Percentiles rank a stretch among this genome's conserved stretches.
phyloP scores from a whole-genome alignment of 345 rosid genomes.

The Dipteronia sinensis region DNA sequence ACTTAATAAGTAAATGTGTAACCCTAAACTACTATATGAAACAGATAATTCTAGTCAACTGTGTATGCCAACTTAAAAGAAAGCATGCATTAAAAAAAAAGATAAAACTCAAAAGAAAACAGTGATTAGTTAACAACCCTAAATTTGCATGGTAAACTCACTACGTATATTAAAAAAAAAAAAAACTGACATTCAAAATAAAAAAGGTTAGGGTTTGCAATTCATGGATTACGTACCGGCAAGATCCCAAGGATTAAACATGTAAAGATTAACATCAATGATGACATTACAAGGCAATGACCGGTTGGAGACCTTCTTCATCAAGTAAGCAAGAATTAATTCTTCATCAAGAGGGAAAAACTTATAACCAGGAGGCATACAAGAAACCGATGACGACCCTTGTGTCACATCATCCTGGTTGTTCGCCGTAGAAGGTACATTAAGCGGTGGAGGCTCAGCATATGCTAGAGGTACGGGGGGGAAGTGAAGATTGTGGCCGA shows the following conservation, averaged over 20 bases:
- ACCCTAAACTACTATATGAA: too few relatives aligned
- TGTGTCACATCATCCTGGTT: not conserved
- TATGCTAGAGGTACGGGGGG: too few relatives aligned
- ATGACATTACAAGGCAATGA: not conserved
- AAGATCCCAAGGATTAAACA: not conserved
- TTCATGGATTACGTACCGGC: not conserved
- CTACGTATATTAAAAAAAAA: not conserved
- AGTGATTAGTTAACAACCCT: too few relatives aligned
- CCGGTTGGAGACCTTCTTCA: not conserved
- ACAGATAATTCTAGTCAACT: too few relatives aligned
- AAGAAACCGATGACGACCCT: not conserved
- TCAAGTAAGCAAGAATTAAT: not conserved
- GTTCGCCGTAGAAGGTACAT: not conserved
- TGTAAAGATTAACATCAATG: not conserved
- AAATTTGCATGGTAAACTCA: too few relatives aligned
- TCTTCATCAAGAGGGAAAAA: not conserved
- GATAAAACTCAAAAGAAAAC: not conserved
- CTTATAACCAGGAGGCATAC: not conserved
- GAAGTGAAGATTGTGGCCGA: too few relatives aligned
- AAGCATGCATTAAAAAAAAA: too few relatives aligned
- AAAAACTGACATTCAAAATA: too few relatives aligned
- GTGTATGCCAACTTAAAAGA: too few relatives aligned
- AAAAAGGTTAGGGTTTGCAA: not conserved
- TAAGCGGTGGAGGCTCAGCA: too few relatives aligned
- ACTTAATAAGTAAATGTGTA: not conserved